phyloP scores from a whole-genome alignment of 2,329 filamentous ascomycete species.

The Thelonectria discophora region DNA sequence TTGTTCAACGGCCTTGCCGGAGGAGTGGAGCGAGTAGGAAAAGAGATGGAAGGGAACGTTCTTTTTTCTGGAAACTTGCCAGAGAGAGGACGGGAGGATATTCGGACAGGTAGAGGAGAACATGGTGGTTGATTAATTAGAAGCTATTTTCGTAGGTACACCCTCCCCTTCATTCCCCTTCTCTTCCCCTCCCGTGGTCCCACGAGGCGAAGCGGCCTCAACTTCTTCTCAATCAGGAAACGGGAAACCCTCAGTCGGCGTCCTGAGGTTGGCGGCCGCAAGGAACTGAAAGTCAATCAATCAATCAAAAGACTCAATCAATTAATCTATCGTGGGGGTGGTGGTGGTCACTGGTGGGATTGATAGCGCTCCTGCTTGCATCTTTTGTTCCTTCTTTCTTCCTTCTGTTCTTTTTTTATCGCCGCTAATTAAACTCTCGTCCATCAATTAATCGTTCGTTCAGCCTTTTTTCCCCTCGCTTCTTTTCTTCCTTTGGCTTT shows the following conservation, averaged over 20 bases:
- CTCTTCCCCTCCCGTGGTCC: conserved; percentile 19
- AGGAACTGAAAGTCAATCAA: conserved; percentile 17
- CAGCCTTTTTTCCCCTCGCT: not conserved
- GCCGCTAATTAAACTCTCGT: not conserved
- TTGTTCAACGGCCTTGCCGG: conserved; percentile 38
- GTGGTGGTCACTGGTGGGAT: not conserved
- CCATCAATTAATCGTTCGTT: conserved; percentile 13
- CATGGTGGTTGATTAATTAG: not conserved
- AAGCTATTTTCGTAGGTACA: not conserved
- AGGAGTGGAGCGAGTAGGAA: conserved; percentile 30
- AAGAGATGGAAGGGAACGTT: conserved; percentile 34
- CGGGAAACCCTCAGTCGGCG: conserved; percentile 26
- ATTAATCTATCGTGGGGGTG: not conserved
- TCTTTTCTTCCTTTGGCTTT: too few relatives aligned
- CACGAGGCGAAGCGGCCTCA: conserved; percentile 25
- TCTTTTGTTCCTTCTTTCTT: not conserved
- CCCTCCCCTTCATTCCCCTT: conserved; percentile 2
- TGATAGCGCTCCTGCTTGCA: not conserved
- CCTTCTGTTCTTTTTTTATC: not conserved
- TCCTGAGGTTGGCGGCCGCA: conserved; percentile 42
- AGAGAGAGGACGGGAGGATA: conserved; percentile 1
- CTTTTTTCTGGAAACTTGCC: conserved; percentile 21
- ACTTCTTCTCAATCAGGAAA: conserved; percentile 34
- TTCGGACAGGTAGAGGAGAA: conserved; percentile 19
- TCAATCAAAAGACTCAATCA: not conserved